These are phyloP conservation scores for Macrolepiota fuliginosa DNA, from an alignment of 768 basidiomycete genomes.

Conservation along the genomic window DNA sequence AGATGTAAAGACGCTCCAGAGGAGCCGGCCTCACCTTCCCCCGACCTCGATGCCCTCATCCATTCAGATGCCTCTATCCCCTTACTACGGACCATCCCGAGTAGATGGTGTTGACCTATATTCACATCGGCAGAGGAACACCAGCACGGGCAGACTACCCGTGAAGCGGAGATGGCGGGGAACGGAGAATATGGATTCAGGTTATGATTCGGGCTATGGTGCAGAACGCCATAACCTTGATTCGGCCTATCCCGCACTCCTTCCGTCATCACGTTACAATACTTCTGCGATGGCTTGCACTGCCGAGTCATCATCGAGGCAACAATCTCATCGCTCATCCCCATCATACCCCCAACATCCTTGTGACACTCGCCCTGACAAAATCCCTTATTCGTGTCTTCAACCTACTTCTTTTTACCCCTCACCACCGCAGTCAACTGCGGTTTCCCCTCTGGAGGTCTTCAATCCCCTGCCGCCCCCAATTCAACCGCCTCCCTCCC, in stretches of 20 bases:
- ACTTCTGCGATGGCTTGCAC: neutral
- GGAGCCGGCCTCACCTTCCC: neutral
- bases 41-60: neutral
- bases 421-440: slow-evolving; percentile 16
- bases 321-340: neutral
- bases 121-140: neutral
- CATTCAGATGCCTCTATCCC: neutral
- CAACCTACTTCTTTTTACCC: slow-evolving; percentile 1
- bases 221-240: neutral
- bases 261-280: neutral
- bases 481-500: slow-evolving; percentile 21
- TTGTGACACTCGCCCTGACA: neutral
- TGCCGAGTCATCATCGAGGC: neutral
- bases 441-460: slow-evolving; percentile 18
- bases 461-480: slow-evolving; percentile 19
- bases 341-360: slow-evolving; percentile 7
- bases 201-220: neutral
- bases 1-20: slow-evolving; percentile 1
- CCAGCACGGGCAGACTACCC: neutral
- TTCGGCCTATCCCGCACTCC: neutral
- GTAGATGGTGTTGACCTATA: neutral
- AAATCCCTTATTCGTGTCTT: slow-evolving; percentile 1
- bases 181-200: neutral
- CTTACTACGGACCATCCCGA: neutral
- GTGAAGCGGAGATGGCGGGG: neutral